Conservation (phyloP, 768 basidiomycete genomes). For the Asterophora lycoperdoides region DNA sequence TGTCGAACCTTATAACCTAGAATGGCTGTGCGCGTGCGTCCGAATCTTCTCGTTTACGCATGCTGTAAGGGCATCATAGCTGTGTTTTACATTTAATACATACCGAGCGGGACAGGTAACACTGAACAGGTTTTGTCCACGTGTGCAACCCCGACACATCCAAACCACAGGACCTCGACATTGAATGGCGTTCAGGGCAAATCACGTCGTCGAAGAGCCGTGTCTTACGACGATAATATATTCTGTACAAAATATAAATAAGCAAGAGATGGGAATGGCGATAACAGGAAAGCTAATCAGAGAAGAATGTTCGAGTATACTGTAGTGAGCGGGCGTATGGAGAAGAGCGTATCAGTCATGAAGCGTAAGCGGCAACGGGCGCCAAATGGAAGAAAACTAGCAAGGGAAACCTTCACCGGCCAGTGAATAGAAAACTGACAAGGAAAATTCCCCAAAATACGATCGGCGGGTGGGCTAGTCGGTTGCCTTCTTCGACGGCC, state of each 20-base stretch:
- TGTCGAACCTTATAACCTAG: conserved; percentile 16
- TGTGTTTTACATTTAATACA: conserved; percentile 10
- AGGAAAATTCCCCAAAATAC: conserved; percentile 14
- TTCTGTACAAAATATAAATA: conserved; percentile 36
- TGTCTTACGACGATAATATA: conserved; percentile 15
- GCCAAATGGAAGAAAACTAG: conserved; percentile 8
- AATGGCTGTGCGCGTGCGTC: conserved; percentile 7
- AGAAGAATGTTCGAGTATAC: conserved; percentile 17
- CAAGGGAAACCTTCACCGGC: conserved; percentile 22
- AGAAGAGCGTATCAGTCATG: conserved; percentile 34
- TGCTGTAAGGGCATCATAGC: conserved; percentile 15
- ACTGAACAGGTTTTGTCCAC: conserved; percentile 4
- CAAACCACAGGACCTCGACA: conserved; percentile 15
- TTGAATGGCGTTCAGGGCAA: conserved; percentile 14
- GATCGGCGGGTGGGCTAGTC: conserved; percentile 18
- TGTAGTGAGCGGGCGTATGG: conserved; percentile 25
- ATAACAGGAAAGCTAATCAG: conserved; percentile 22
- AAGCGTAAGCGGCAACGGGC: conserved; percentile 21
- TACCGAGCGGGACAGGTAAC: conserved; percentile 2
- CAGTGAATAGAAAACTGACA: conserved; percentile 17
- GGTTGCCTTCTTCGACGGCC: conserved; percentile 56
- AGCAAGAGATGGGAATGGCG: conserved; percentile 25
- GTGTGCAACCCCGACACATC: conserved; percentile 8
- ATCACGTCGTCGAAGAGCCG: background rate
- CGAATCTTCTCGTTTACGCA: conserved; percentile 12